A percentile compares a stretch with the other conserved stretches of the same genome.
Evolutionary conservation across 2,329 filamentous ascomycete species (phyloP).

Genomic region (Trichoderma lentiforme): DNA sequence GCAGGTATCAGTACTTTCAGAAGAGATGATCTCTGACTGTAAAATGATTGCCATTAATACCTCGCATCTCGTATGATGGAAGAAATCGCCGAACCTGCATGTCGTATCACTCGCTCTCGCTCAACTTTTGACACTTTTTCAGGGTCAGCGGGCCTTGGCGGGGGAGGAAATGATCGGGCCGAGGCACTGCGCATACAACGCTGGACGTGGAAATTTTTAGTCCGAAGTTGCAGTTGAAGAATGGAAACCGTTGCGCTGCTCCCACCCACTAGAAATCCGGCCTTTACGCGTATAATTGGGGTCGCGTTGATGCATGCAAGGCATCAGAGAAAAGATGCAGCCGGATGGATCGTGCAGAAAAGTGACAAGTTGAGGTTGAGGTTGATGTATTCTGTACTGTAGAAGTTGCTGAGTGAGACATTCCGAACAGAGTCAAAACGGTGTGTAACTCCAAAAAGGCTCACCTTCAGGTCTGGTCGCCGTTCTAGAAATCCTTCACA

Average conservation of each 20-base stretch:
- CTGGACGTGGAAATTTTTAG: background rate
- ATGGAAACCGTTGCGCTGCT: too few species aligned
- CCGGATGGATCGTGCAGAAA: background rate
- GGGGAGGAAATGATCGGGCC: slow-evolving; percentile 4
- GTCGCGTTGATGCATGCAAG: background rate
- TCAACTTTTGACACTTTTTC: background rate
- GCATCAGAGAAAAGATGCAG: background rate
- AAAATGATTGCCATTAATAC: background rate
- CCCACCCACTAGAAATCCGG: background rate
- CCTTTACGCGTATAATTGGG: background rate
- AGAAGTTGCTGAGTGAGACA: background rate
- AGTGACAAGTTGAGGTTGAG: background rate
- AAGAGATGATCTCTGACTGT: background rate
- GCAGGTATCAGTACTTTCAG: background rate
- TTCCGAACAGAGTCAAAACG: background rate
- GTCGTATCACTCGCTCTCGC: background rate
- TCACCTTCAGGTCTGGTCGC: background rate
- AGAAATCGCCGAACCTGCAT: background rate
- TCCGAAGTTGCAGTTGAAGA: background rate
- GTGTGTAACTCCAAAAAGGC: background rate
- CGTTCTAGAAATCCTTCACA: background rate
- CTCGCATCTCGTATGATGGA: background rate
- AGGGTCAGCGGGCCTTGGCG: slow-evolving; percentile 1
- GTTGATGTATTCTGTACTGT: background rate
- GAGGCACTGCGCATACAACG: background rate